Conservation (phyloP, 1,139 yeast genomes). For the Yamadazyma epiphylla region DNA sequence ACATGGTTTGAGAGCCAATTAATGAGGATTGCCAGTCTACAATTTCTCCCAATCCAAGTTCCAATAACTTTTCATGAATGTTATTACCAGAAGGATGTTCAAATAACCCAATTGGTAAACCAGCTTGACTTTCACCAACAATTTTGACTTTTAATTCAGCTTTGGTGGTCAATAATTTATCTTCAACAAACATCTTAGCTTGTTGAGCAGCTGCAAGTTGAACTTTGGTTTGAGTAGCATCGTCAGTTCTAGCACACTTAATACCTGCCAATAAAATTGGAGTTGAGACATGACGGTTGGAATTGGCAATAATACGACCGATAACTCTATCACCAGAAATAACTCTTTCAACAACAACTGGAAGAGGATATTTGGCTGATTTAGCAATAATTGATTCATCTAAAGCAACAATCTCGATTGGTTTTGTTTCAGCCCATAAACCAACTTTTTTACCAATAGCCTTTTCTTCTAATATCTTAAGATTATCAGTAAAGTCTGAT, state of each 20-base stretch:
- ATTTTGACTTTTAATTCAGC: constrained; percentile 49
- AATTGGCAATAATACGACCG: constrained; percentile 49
- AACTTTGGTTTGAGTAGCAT: constrained; percentile 29
- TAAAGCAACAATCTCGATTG: constrained; percentile 29
- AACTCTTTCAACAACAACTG: constrained; percentile 69
- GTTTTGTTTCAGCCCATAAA: constrained; percentile 43
- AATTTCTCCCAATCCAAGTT: constrained; percentile 68
- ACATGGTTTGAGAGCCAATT: constrained; percentile 66
- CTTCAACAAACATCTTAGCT: constrained; percentile 64
- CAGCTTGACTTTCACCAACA: constrained; percentile 59
- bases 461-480: constrained; percentile 33
- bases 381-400: constrained; percentile 32
- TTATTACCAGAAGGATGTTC: constrained; percentile 71
- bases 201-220: constrained; percentile 57
- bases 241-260: constrained; percentile 66
- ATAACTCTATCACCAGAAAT: constrained; percentile 74
- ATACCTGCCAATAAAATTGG: constrained; percentile 72
- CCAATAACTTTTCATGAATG: constrained; percentile 64
- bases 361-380: constrained; percentile 41
- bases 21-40: constrained; percentile 81
- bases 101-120: constrained; percentile 57
- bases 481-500: constrained; percentile 22
- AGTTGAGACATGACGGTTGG: constrained; percentile 43
- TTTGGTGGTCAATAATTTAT: constrained; percentile 61
- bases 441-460: constrained; percentile 53